Evolutionary conservation across 2,329 filamentous ascomycete species (phyloP).

Genomic region (Aschersonia sp.): DNA sequence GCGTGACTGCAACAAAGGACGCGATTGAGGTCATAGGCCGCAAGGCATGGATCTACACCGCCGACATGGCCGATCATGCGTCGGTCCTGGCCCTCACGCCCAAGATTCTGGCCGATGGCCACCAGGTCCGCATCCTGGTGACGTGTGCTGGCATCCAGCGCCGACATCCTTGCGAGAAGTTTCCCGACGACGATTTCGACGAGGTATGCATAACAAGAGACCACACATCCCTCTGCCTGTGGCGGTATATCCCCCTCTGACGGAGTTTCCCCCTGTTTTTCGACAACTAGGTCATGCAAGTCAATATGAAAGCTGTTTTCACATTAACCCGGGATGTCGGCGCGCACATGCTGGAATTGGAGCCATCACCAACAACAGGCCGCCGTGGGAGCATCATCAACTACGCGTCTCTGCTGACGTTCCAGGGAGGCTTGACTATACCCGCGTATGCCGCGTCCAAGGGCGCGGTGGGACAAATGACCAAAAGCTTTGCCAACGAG

Average conservation of each 20-base stretch:
- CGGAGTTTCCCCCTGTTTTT: too few relatives aligned
- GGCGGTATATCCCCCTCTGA: too few relatives aligned
- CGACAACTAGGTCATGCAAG: conserved; percentile 51
- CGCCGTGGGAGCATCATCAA: conserved; percentile 67
- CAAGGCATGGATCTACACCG: conserved; percentile 51
- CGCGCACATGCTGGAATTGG: conserved; percentile 57
- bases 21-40: conserved; percentile 51
- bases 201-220: conserved; percentile 29
- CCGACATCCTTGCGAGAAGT: conserved; percentile 59
- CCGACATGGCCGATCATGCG: conserved; percentile 48
- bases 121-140: conserved; percentile 61
- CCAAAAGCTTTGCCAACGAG: conserved; percentile 75
- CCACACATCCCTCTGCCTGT: too few relatives aligned
- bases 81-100: conserved; percentile 48
- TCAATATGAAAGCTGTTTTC: conserved; percentile 77
- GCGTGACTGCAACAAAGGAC: conserved; percentile 37
- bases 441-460: conserved; percentile 80
- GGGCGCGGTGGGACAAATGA: conserved; percentile 71
- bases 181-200: conserved; percentile 65
- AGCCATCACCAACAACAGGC: conserved; percentile 29
- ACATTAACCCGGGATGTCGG: conserved; percentile 63
- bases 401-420: conserved; percentile 64
- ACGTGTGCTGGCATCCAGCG: conserved; percentile 82
- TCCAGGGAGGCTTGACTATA: conserved; percentile 79
- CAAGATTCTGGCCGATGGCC: conserved; percentile 43